Conservation (phyloP, 106 monocot genomes). For the Iris macrosiphon region DNA sequence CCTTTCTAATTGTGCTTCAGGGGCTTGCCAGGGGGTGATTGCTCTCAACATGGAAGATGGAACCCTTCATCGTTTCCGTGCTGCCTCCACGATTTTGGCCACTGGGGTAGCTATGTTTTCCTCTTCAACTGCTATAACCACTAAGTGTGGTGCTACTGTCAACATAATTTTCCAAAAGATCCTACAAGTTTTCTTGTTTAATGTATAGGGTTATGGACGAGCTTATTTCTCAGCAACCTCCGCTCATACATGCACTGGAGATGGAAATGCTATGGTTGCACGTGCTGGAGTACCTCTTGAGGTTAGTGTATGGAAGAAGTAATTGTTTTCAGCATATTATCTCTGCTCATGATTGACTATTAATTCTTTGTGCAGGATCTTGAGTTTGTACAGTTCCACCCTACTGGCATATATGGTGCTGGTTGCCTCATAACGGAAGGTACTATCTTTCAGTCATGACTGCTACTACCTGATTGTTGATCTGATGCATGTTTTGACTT, state of each 20-base stretch:
- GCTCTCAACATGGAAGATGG: constrained; percentile 87
- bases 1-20: constrained; percentile 20
- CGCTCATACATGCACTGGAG: constrained; percentile 99
- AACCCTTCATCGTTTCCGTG: constrained; percentile 71
- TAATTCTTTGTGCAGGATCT: constrained; percentile 59
- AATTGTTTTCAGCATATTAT: background rate
- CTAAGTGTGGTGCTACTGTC: too few species aligned
- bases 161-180: too few species aligned
- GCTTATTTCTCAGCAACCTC: constrained; percentile 98
- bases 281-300: constrained; percentile 94
- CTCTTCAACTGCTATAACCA: too few species aligned
- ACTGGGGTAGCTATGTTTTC: constrained; percentile 46
- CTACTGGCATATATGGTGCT: constrained; percentile 98
- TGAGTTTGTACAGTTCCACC: constrained; percentile 99
- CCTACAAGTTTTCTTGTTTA: too few species aligned
- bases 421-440: constrained; percentile 99
- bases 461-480: too few species aligned
- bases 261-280: constrained; percentile 97
- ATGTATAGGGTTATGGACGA: constrained; percentile 84
- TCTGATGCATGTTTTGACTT: too few species aligned
- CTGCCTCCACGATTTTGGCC: constrained; percentile 64
- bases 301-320: constrained; percentile 17
- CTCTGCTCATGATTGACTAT: background rate
- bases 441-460: too few species aligned
- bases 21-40: constrained; percentile 67